Evolutionary conservation across 2,329 filamentous ascomycete species (phyloP).

Genomic region (Periglandula ipomoeae): DNA sequence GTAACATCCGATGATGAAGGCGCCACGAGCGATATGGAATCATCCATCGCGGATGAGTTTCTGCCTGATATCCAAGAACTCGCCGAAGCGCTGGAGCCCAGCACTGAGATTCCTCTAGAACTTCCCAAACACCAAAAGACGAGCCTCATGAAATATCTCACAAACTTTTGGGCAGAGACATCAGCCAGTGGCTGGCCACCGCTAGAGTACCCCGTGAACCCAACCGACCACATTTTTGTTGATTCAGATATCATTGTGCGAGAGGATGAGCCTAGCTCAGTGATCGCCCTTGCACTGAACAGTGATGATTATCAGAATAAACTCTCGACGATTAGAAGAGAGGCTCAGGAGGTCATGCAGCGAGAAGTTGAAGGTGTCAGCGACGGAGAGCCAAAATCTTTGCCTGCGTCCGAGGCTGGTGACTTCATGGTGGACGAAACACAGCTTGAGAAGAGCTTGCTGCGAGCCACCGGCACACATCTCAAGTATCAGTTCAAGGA

Average conservation of each 20-base stretch:
- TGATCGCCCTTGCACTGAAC: constrained; percentile 86
- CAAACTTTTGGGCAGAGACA: constrained; percentile 96
- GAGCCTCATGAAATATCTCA: constrained; percentile 89
- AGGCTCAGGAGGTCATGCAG: constrained; percentile 34
- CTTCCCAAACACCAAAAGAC: constrained; percentile 88
- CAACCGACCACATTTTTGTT: constrained; percentile 89
- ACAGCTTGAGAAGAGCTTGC: constrained; percentile 75
- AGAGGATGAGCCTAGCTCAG: constrained; percentile 92
- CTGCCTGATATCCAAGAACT: constrained; percentile 54
- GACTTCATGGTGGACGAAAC: constrained; percentile 47
- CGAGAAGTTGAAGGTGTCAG: constrained; percentile 23
- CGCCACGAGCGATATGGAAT: constrained; percentile 62
- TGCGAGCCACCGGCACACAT: constrained; percentile 81
- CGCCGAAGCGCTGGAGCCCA: constrained; percentile 52
- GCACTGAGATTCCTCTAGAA: constrained; percentile 55
- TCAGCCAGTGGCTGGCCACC: constrained; percentile 91
- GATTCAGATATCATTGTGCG: constrained; percentile 96
- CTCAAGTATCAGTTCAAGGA: constrained; percentile 94
- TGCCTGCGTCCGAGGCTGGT: constrained; percentile 25
- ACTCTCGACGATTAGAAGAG: constrained; percentile 54
- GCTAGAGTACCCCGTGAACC: constrained; percentile 82
- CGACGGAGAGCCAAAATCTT: constrained; percentile 20
- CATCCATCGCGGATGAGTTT: constrained; percentile 59
- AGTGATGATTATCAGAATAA: constrained; percentile 82
- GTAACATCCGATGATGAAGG: constrained; percentile 63